Conservation (phyloP, 208 protist species). For the Acanthamoeba lenticulata region DNA sequence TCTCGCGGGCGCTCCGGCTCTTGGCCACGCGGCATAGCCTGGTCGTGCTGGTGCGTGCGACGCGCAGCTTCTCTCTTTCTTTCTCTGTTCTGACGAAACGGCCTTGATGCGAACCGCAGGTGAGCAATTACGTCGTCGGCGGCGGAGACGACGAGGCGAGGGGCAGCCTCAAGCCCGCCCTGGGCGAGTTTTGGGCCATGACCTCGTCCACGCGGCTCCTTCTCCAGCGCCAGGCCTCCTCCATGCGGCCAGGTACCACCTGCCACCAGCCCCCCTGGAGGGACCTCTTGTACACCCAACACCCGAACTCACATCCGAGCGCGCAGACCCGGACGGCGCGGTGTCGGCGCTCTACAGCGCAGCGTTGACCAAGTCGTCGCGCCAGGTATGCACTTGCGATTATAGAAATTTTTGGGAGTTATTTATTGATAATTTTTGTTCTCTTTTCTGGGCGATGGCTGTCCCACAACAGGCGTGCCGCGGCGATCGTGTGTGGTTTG, state of each 20-base stretch:
- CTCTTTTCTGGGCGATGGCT: neutral
- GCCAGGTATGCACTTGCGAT: neutral
- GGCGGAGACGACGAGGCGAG: neutral
- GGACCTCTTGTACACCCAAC: too few relatives aligned
- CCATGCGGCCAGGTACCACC: neutral
- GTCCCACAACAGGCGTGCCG: neutral
- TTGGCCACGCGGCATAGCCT: neutral
- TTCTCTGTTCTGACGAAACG: neutral
- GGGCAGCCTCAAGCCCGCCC: neutral
- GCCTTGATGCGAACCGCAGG: neutral
- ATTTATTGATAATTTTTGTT: neutral
- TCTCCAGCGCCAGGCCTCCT: neutral
- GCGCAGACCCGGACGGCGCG: neutral
- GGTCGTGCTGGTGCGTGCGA: neutral
- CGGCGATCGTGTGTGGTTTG: constrained; percentile 21
- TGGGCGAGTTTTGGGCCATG: neutral
- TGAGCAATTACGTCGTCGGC: neutral
- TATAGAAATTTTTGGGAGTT: neutral
- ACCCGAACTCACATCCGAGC: neutral
- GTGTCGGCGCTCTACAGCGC: neutral
- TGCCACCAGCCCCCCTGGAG: neutral
- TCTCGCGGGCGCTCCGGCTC: neutral
- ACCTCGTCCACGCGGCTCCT: neutral
- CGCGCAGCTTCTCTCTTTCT: neutral
- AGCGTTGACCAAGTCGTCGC: neutral